Evolutionary conservation across 768 basidiomycete species (phyloP).

Genomic region (Cystofilobasidium ferigula): DNA sequence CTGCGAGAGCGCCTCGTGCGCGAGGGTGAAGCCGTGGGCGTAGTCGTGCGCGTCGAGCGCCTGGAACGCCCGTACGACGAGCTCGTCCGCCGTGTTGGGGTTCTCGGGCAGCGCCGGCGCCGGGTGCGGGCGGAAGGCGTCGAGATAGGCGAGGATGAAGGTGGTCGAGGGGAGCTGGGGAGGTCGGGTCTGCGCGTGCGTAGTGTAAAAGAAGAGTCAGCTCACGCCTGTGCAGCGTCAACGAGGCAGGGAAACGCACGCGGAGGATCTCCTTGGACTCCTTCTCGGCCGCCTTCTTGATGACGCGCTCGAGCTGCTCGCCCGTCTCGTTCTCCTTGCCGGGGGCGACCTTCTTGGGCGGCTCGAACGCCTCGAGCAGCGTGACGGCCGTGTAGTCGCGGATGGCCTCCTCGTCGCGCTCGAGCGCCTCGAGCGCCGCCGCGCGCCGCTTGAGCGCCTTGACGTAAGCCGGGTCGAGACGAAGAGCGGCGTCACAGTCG

Average conservation of each 20-base stretch:
- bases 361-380: slow-evolving; percentile 74
- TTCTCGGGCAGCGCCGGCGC: slow-evolving; percentile 61
- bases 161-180: slow-evolving; percentile 75
- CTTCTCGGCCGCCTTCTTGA: slow-evolving; percentile 65
- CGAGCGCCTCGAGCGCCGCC: slow-evolving; percentile 66
- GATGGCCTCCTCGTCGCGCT: slow-evolving; percentile 61
- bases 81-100: slow-evolving; percentile 69
- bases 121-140: slow-evolving; percentile 78
- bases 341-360: slow-evolving; percentile 16
- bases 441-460: slow-evolving; percentile 76
- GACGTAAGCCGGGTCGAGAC: slow-evolving; percentile 70
- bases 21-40: slow-evolving; percentile 60
- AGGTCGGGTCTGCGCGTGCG: slow-evolving; percentile 51
- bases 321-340: slow-evolving; percentile 60
- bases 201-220: too few relatives aligned
- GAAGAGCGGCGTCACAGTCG: slow-evolving; percentile 82
- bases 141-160: slow-evolving; percentile 90
- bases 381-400: slow-evolving; percentile 97
- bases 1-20: slow-evolving; percentile 77
- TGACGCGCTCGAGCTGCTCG: slow-evolving; percentile 75
- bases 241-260: slow-evolving; percentile 37
- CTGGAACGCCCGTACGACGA: slow-evolving; percentile 64
- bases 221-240: neutral
- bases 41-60: slow-evolving; percentile 80
- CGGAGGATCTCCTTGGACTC: slow-evolving; percentile 62